phyloP scores from a whole-genome alignment of 306 rosid species.

The Vicia faba region DNA sequence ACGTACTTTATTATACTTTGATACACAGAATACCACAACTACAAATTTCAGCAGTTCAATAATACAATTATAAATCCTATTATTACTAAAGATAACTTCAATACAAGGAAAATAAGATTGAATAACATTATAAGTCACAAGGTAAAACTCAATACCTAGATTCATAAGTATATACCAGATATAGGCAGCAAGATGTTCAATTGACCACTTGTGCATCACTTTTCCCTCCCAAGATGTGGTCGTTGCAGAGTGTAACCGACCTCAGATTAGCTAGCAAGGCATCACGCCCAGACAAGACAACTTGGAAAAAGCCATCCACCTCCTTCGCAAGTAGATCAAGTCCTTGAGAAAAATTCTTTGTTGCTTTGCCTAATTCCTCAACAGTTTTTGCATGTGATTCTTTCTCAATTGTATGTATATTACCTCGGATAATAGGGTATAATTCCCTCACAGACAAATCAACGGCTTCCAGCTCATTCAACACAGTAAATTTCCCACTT shows the following conservation, averaged over 20 bases:
- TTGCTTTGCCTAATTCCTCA: slow-evolving; percentile 47
- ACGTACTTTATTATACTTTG: slow-evolving; percentile 31
- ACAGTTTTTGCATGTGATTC: slow-evolving; percentile 42
- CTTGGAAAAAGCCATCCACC: slow-evolving; percentile 77
- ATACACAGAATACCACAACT: slow-evolving; percentile 43
- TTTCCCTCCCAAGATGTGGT: slow-evolving; percentile 28
- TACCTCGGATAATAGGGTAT: slow-evolving; percentile 64
- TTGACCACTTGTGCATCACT: slow-evolving; percentile 41
- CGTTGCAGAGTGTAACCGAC: slow-evolving; percentile 47
- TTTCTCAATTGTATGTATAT: slow-evolving; percentile 34
- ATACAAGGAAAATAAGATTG: slow-evolving; percentile 47
- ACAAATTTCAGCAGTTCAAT: slow-evolving; percentile 35
- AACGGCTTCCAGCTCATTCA: slow-evolving; percentile 75
- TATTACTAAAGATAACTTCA: slow-evolving; percentile 41
- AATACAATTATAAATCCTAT: slow-evolving; percentile 33
- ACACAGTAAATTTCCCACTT: slow-evolving; percentile 47
- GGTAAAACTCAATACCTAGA: slow-evolving; percentile 44
- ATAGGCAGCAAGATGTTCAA: slow-evolving; percentile 42
- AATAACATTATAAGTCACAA: slow-evolving; percentile 42
- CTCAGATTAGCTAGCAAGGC: slow-evolving; percentile 72
- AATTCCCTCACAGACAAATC: slow-evolving; percentile 60
- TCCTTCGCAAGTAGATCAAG: slow-evolving; percentile 78
- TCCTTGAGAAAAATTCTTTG: slow-evolving; percentile 67
- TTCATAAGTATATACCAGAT: slow-evolving; percentile 35
- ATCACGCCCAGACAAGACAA: slow-evolving; percentile 76